Percentiles rank a stretch among this genome's conserved stretches.
phyloP scores from a whole-genome alignment of 78 protist genomes.

The Dictyostelium purpureum region DNA sequence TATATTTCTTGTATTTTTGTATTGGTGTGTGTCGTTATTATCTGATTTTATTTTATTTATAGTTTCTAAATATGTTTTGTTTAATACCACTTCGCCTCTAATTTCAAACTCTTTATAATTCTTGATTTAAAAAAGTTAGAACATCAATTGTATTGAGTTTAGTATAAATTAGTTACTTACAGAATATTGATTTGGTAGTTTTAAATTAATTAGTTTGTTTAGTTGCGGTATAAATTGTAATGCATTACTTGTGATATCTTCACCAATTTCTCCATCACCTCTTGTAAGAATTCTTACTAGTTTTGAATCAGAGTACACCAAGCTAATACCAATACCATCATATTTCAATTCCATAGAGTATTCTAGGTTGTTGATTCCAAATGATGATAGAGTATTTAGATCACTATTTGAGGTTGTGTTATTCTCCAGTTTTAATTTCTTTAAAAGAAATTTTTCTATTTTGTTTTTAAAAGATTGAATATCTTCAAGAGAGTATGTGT shows the following conservation, averaged over 20 bases:
- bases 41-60: conserved; percentile 27
- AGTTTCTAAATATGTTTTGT: neutral
- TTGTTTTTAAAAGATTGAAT: conserved; percentile 28
- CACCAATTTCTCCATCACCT: conserved; percentile 78
- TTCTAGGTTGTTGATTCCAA: neutral
- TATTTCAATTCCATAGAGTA: conserved; percentile 46
- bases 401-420: neutral
- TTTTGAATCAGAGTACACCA: conserved; percentile 15
- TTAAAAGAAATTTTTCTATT: neutral
- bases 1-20: conserved; percentile 75
- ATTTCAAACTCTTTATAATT: conserved; percentile 38
- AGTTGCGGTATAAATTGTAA: neutral
- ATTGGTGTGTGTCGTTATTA: conserved; percentile 4
- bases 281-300: conserved; percentile 29
- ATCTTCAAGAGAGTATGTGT: conserved; percentile 51
- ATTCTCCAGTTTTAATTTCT: neutral
- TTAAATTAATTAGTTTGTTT: neutral
- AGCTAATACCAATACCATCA: conserved; percentile 73
- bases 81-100: conserved; percentile 73
- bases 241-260: conserved; percentile 56
- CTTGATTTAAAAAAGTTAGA: neutral
- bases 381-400: neutral
- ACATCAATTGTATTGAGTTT: neutral
- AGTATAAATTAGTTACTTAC: neutral
- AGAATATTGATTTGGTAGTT: neutral